Conservation (phyloP, 352 stramenopile genomes). For the Pythium dissimile region DNA sequence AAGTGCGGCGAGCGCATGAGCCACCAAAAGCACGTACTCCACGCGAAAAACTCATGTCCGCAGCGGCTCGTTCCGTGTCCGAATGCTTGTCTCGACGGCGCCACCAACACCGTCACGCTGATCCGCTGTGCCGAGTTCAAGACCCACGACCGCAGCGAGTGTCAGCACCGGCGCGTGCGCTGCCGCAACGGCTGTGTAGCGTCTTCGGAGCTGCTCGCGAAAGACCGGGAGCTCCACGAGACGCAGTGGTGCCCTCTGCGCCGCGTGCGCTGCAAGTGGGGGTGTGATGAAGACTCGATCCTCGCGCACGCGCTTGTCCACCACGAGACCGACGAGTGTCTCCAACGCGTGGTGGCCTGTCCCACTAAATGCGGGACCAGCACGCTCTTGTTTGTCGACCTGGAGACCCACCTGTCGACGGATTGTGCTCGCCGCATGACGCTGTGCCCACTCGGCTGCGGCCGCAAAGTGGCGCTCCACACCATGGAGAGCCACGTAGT, state of each 20-base stretch:
- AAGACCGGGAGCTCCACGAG: slow-evolving; percentile 50
- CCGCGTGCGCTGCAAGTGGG: slow-evolving; percentile 52
- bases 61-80: slow-evolving; percentile 56
- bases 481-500: slow-evolving; percentile 31
- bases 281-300: slow-evolving; percentile 43
- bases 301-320: slow-evolving; percentile 31
- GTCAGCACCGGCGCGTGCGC: slow-evolving; percentile 43
- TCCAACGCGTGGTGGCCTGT: slow-evolving; percentile 41
- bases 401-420: slow-evolving; percentile 37
- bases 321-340: slow-evolving; percentile 59
- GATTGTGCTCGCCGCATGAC: slow-evolving; percentile 34
- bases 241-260: slow-evolving; percentile 36
- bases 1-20: slow-evolving; percentile 58
- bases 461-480: slow-evolving; percentile 46
- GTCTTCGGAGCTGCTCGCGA: slow-evolving; percentile 33
- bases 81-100: slow-evolving; percentile 25
- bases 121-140: too few species aligned
- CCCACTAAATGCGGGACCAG: slow-evolving; percentile 48
- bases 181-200: slow-evolving; percentile 64
- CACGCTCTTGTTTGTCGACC: slow-evolving; percentile 27
- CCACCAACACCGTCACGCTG: not conserved
- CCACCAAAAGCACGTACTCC: slow-evolving; percentile 42
- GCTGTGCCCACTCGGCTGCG: slow-evolving; percentile 44
- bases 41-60: slow-evolving; percentile 36
- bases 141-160: slow-evolving; percentile 41